Evolutionary conservation across 2,329 filamentous ascomycete genomes (phyloP), one percentile per base, ranked within the genome.

Genomic region (Lachnellula subtilissima): DNA sequence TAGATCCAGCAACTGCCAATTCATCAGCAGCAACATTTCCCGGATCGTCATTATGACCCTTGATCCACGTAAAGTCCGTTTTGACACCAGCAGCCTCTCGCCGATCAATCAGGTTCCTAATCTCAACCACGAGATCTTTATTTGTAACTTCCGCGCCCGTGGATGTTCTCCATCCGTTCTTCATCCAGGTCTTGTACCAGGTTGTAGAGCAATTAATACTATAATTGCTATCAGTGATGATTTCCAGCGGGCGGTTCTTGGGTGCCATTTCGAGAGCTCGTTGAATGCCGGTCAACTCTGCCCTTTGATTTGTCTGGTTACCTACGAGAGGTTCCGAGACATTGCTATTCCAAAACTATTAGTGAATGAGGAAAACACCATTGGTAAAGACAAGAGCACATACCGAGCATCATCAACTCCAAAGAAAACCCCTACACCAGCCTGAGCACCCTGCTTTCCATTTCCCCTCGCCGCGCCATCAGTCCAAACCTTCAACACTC

Each of bases 221-320:
- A 74, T 97, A 97, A 67, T 86, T 85, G 72, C 89, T 94, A 73
- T 99, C 94, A n/a, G 86, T 91, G 69, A 86, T 81, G 62, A 99
- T 95, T 55, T 85, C 80, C 12, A 95, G 81, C 57, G 84, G 78
- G 55, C 88, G 80, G 56, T 86, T 78, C 15, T 81, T 73, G 0
- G 89, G 86, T 2, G 86, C 84, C 47, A 87, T 82, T 67, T 97
- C 85, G 22, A 97, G 78, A 0, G 92, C 92, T 55, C 92, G 87
- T 32, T 89, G 77, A 60, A 97, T 87, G 7, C 91, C 94, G 23
- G 89, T 92, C 56, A 99, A 78, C 74, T 99, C 94, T n/a, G 93
- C 94, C 3, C 94, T 88, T 71, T 97, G 91, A 70, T 99, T 99
- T 0, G 94, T 97, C 73, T 97, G 94, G 9, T 79, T 54, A 17